Conservation (phyloP, 2,329 filamentous ascomycete species). For the Pestalotiopsis sp. region DNA sequence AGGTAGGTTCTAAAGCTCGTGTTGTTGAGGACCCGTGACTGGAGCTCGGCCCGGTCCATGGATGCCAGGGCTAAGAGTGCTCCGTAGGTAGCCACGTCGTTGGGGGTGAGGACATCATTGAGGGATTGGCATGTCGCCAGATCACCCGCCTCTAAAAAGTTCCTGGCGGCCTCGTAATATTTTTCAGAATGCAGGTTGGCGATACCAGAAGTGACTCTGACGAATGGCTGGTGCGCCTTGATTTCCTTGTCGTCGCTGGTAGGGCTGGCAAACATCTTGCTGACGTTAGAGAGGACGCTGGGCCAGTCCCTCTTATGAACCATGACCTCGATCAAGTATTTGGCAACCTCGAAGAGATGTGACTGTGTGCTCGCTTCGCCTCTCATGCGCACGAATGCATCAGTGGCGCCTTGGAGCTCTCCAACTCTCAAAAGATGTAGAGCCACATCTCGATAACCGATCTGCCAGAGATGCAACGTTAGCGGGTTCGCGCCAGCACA, state of each 20-base stretch:
- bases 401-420: constrained; percentile 70
- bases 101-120: constrained; percentile 74
- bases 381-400: constrained; percentile 84
- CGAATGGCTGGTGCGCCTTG: constrained; percentile 49
- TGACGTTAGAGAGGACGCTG: constrained; percentile 60
- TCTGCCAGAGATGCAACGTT: constrained; percentile 51
- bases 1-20: constrained; percentile 81
- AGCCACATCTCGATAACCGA: constrained; percentile 92
- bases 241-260: constrained; percentile 46
- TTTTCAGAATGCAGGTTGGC: constrained; percentile 48
- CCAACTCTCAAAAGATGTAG: constrained; percentile 81
- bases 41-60: constrained; percentile 79
- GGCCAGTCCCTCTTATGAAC: constrained; percentile 80
- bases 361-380: constrained; percentile 83
- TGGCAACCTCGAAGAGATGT: constrained; percentile 81
- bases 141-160: constrained; percentile 69
- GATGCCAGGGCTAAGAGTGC: constrained; percentile 88
- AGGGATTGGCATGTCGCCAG: constrained; percentile 53
- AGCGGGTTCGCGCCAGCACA: not conserved
- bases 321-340: constrained; percentile 75
- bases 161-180: constrained; percentile 66
- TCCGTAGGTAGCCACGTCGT: constrained; percentile 91
- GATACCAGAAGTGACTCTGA: constrained; percentile 55
- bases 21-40: constrained; percentile 78
- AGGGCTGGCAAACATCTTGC: constrained; percentile 63